A percentile compares a stretch with the other conserved stretches of the same genome.
Evolutionary conservation across 2,329 filamentous ascomycete genomes (phyloP).

Genomic region (Pyrenochaeta sp.): DNA sequence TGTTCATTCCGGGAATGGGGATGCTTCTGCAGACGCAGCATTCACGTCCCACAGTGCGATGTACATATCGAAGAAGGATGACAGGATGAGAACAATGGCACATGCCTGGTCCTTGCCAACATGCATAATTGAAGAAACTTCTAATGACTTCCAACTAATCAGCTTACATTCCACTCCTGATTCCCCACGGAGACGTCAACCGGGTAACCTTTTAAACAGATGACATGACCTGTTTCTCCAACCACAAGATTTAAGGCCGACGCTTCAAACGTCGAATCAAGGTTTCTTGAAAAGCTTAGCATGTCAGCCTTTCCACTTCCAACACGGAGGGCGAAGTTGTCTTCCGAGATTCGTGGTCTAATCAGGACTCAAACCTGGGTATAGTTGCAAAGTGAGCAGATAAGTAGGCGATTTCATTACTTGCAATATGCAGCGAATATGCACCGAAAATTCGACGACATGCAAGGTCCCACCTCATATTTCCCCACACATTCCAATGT

Average conservation of each 20-base stretch:
- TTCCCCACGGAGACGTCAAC: no score
- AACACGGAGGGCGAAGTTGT: constrained; percentile 10
- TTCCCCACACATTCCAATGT: constrained; percentile 2
- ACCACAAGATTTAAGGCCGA: not conserved
- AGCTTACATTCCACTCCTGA: no score
- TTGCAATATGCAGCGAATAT: constrained; percentile 23
- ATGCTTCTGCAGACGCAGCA: no score
- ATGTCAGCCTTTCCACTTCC: constrained; percentile 8
- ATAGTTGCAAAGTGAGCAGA: constrained; percentile 10
- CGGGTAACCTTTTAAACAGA: no score
- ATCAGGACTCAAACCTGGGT: constrained; percentile 14
- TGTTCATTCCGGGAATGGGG: no score
- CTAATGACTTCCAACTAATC: no score
- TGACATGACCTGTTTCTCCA: not conserved
- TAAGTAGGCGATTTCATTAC: constrained; percentile 9
- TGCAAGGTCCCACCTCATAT: constrained; percentile 2
- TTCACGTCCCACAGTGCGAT: no score
- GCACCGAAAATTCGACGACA: constrained; percentile 6
- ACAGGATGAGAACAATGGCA: no score
- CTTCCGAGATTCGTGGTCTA: not conserved
- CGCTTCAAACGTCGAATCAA: constrained; percentile 8
- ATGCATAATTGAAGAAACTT: no score
- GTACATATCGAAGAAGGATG: no score
- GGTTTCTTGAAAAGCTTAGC: constrained; percentile 9
- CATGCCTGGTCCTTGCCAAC: no score